phyloP scores from a whole-genome alignment of 1,139 yeast species.

The Geotrichum europaeum region DNA sequence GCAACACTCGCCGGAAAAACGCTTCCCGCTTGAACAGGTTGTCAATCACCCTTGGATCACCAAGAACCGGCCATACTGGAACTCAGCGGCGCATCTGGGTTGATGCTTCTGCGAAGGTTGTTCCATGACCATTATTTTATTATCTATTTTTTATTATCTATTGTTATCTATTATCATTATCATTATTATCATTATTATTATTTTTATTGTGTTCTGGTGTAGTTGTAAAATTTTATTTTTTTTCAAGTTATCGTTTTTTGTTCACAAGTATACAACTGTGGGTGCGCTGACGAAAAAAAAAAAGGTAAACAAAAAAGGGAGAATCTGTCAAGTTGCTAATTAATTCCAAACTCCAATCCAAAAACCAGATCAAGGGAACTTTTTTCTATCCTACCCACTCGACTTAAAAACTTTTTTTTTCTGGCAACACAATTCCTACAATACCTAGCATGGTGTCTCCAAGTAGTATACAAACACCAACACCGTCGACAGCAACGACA shows the following conservation, averaged over 20 bases:
- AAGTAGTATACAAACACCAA: no score
- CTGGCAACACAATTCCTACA: neutral
- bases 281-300: no score
- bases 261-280: no score
- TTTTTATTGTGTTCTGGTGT: neutral
- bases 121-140: neutral
- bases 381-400: neutral
- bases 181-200: neutral
- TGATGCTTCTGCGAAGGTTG: neutral
- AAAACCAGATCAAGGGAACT: no score
- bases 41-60: conserved; percentile 77
- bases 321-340: no score
- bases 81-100: conserved; percentile 17
- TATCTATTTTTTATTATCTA: neutral
- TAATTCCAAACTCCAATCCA: no score
- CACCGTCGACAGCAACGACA: neutral
- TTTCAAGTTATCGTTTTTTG: neutral
- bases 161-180: neutral
- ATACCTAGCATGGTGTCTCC: neutral
- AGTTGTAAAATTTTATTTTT: neutral
- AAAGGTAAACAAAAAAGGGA: no score
- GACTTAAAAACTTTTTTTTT: neutral
- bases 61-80: conserved; percentile 53
- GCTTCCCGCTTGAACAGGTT: conserved; percentile 58
- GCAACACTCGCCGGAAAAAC: conserved; percentile 59